Conservation (phyloP, 768 basidiomycete species). For the Xanthoconium stramineum region DNA sequence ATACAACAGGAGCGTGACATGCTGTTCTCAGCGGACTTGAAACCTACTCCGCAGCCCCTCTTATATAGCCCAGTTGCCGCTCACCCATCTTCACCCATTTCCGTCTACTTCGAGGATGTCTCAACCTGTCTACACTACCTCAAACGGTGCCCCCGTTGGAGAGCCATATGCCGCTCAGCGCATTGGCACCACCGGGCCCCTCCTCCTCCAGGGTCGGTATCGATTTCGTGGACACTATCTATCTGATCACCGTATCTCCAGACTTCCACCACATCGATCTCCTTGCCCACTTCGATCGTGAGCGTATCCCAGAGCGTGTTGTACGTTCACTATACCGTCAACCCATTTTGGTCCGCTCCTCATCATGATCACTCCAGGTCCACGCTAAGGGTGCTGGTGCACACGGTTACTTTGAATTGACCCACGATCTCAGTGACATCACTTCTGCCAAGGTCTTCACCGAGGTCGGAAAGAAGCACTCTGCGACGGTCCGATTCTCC, state of each 20-base stretch:
- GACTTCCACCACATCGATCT: conserved; percentile 89
- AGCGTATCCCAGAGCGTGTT: conserved; percentile 94
- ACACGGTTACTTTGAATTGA: conserved; percentile 90
- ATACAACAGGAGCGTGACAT: background rate
- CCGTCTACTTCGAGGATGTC: conserved; percentile 46
- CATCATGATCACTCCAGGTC: conserved; percentile 47
- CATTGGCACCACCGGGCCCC: conserved; percentile 72
- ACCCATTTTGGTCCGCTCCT: conserved; percentile 10
- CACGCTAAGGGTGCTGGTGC: conserved; percentile 93
- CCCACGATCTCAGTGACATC: conserved; percentile 80
- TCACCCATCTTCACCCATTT: background rate
- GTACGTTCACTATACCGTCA: conserved; percentile 39
- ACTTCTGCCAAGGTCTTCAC: conserved; percentile 69
- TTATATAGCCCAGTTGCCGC: conserved; percentile 6
- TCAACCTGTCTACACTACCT: conserved; percentile 76
- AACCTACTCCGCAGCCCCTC: conserved; percentile 10
- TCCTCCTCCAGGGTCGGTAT: conserved; percentile 76
- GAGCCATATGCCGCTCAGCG: conserved; percentile 81
- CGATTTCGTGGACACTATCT: background rate
- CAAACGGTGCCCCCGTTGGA: conserved; percentile 72
- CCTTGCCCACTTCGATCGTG: conserved; percentile 89
- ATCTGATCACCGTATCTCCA: conserved; percentile 29
- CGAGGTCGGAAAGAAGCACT: conserved; percentile 63
- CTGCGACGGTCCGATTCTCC: conserved; percentile 82
- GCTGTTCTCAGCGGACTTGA: conserved; percentile 26